Evolutionary conservation across 2,329 filamentous ascomycete species (phyloP).

Genomic region (Pseudomassariella vexata): DNA sequence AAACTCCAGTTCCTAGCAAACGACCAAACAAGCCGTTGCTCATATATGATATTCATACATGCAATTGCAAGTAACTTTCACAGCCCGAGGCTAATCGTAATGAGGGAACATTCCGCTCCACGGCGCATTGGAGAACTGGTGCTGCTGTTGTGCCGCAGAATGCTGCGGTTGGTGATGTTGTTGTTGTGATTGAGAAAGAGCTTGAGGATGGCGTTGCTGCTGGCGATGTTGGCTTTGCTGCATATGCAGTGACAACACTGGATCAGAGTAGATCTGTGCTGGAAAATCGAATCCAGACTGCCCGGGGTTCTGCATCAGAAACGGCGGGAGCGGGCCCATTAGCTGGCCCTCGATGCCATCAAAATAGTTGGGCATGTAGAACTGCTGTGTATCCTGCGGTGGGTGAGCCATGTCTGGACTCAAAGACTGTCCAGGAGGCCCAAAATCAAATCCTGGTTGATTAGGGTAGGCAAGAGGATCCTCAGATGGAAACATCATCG

Average conservation of each 20-base stretch:
- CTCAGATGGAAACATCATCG: conserved; percentile 74
- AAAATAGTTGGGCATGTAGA: conserved; percentile 47
- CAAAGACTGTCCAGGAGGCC: too few relatives aligned
- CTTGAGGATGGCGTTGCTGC: conserved; percentile 18
- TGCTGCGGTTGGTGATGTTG: conserved; percentile 16
- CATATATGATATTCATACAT: too few relatives aligned
- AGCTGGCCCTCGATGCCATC: conserved; percentile 70
- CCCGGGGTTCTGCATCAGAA: conserved; percentile 53
- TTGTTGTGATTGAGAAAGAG: conserved; percentile 11
- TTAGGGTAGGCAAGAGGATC: conserved; percentile 78
- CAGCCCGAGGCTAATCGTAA: conserved; percentile 11
- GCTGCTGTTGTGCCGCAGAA: conserved; percentile 19
- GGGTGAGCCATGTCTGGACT: conserved; percentile 27
- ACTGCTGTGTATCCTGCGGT: conserved; percentile 31
- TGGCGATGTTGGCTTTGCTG: conserved; percentile 24
- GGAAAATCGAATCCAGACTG: conserved; percentile 36
- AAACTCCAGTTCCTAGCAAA: too few relatives aligned
- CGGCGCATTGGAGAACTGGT: conserved; percentile 37
- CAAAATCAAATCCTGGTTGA: conserved; percentile 62
- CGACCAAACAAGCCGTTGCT: too few relatives aligned
- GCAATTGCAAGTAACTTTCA: too few relatives aligned
- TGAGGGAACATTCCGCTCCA: conserved; percentile 25
- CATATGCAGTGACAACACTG: conserved; percentile 34
- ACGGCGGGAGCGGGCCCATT: conserved; percentile 65
- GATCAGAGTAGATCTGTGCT: conserved; percentile 37